Conservation (phyloP, 2,329 filamentous ascomycete species). For the Alternaria solani region DNA sequence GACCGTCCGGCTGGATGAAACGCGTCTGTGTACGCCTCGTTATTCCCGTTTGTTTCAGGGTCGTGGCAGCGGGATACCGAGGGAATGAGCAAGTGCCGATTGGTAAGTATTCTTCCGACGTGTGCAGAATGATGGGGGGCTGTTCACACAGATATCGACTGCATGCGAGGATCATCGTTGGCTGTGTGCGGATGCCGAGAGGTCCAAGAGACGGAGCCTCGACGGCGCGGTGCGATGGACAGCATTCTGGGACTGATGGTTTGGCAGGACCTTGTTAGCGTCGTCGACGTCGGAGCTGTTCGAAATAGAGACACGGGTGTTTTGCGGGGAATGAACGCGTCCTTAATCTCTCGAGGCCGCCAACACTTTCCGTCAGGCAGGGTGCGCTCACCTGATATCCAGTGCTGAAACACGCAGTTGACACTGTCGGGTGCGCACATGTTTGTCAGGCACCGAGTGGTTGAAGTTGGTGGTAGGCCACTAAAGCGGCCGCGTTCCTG, state of each 20-base stretch:
- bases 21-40: constrained; percentile 24
- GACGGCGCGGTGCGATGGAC: background rate
- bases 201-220: background rate
- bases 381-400: constrained; percentile 1
- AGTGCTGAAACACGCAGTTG: constrained; percentile 8
- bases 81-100: constrained; percentile 5
- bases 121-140: background rate
- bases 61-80: constrained; percentile 15
- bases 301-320: constrained; percentile 7
- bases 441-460: background rate
- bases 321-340: constrained; percentile 15
- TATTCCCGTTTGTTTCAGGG: constrained; percentile 33
- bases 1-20: constrained; percentile 35
- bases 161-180: background rate
- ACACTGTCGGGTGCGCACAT: constrained; percentile 1
- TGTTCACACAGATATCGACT: background rate
- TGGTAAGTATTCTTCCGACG: constrained; percentile 4
- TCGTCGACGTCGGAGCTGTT: background rate
- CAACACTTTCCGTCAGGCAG: constrained; percentile 8
- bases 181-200: background rate
- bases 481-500: constrained; percentile 30
- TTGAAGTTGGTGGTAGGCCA: constrained; percentile 6
- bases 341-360: constrained; percentile 21
- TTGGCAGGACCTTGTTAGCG: background rate
- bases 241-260: background rate